Evolutionary conservation across 2,329 filamentous ascomycete genomes (phyloP), one percentile per base, ranked within the genome.

Genomic region (Sclerotinia trifoliorum): DNA sequence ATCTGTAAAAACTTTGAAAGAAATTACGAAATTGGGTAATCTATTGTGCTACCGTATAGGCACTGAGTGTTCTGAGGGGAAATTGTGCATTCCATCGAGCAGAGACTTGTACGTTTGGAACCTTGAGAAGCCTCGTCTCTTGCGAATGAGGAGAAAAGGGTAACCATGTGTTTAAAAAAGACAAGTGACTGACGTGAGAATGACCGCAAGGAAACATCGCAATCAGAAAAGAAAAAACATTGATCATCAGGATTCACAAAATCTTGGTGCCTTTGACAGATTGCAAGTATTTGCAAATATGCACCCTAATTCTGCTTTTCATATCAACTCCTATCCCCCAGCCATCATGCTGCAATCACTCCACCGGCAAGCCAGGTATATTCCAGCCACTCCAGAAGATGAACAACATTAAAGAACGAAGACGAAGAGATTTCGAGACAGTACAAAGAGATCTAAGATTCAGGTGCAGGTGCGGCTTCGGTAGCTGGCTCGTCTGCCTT

Each of bases 371-470:
- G 72, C 74, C 71, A 73, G 74, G 69, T 70, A 67, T 67, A 73
- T 74, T 71, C 74, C 71, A 75, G 72, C 73, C 69, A 71, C 71
- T 73, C 74, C 72, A 74, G 73, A 75, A 75, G 72, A 72, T 74
- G 72, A 74, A 76, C 74, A 75, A 74, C 74, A 74, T 74, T 75
- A 74, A 74, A 76, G 78, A 80, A 79, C 76, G 73, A 77, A 78
- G 77, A 78, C 71, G 77, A 78, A 76, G 76, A 77, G 75, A 74
- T 73, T 71, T 71, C 74, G 78, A 76, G 73, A 73, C 71, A 70
- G 71, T 46, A 35, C 15, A 42, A 67, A 67, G 65, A 75, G 65
- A 77, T 82, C 83, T 87, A 87, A 74, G 85, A 86, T 79, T 82
- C 81, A 73, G 85, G 79, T 71, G 85, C 83, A 71, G 78, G 81